These are phyloP conservation scores for Trypanosoma mega DNA, from an alignment of 208 protist genomes.

Conservation along the genomic window DNA sequence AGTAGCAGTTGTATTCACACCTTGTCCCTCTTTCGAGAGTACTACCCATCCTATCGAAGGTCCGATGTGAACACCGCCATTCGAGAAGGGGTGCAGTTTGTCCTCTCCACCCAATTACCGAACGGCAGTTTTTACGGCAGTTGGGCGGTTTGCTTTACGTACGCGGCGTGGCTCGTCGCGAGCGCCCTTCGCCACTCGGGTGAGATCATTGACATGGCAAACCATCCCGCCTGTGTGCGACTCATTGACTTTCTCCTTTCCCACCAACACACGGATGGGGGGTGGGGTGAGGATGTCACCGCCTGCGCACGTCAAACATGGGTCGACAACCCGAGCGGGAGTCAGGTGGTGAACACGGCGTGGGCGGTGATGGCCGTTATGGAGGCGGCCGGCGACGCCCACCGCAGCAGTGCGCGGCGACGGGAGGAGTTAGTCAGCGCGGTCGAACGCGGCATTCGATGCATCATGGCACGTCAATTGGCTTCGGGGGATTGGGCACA, in stretches of 20 bases:
- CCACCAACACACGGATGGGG: conserved; percentile 94
- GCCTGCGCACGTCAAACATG: conserved; percentile 89
- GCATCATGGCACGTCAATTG: conserved; percentile 88
- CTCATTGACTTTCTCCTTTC: conserved; percentile 90
- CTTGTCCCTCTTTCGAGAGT: conserved; percentile 87
- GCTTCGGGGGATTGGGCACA: conserved; percentile 88
- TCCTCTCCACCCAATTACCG: conserved; percentile 85
- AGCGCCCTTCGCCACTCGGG: conserved; percentile 85
- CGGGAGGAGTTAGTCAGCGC: conserved; percentile 40
- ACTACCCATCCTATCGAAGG: conserved; percentile 86
- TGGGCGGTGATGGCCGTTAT: conserved; percentile 96
- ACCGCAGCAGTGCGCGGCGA: conserved; percentile 25
- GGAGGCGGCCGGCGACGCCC: conserved; percentile 54
- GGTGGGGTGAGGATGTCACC: conserved; percentile 96
- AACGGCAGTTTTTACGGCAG: conserved; percentile 95
- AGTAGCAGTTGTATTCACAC: conserved; percentile 94
- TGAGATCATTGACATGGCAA: conserved; percentile 71
- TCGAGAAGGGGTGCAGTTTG: conserved; percentile 81
- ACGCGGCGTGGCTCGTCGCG: conserved; percentile 96
- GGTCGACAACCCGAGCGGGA: conserved; percentile 79
- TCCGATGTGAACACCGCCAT: conserved; percentile 90
- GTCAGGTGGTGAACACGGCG: conserved; percentile 96
- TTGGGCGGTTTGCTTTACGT: conserved; percentile 98
- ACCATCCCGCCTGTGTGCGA: conserved; percentile 70
- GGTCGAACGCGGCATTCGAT: conserved; percentile 81